Evolutionary conservation across 495 filamentous ascomycete species (phyloP).

Genomic region (Penicillium mononematosum): DNA sequence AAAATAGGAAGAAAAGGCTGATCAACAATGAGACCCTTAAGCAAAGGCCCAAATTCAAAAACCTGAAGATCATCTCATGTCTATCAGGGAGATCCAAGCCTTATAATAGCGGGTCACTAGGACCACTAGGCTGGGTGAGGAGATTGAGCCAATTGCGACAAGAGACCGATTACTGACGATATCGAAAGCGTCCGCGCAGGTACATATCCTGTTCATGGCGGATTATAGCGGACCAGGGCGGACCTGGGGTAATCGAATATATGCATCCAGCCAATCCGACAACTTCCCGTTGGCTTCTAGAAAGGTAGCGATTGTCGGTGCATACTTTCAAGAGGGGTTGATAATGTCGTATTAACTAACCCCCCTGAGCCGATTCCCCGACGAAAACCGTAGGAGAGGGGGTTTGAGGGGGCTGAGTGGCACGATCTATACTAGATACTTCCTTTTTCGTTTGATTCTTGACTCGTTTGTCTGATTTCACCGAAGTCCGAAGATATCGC

Average conservation of each 20-base stretch:
- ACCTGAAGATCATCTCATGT: slow-evolving; percentile 24
- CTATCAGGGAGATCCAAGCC: slow-evolving; percentile 27
- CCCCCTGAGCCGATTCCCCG: slow-evolving; percentile 14
- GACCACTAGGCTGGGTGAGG: slow-evolving; percentile 2
- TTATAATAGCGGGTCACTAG: slow-evolving; percentile 28
- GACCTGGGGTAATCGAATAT: slow-evolving; percentile 34
- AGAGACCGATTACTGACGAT: slow-evolving; percentile 30
- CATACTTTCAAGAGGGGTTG: slow-evolving; percentile 24
- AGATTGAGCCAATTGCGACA: slow-evolving; percentile 32
- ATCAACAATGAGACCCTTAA: slow-evolving; percentile 23
- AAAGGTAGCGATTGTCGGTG: slow-evolving; percentile 24
- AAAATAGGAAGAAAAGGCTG: slow-evolving; percentile 7
- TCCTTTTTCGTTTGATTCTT: neutral
- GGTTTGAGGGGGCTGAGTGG: slow-evolving; percentile 13
- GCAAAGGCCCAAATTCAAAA: slow-evolving; percentile 13
- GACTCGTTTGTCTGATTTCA: neutral
- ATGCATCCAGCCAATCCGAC: slow-evolving; percentile 28
- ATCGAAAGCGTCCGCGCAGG: slow-evolving; percentile 32
- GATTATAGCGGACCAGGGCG: slow-evolving; percentile 3
- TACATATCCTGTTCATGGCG: slow-evolving; percentile 28
- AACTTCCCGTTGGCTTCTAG: slow-evolving; percentile 26
- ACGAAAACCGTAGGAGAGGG: slow-evolving; percentile 25
- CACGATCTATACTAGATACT: neutral
- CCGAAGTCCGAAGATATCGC: neutral
- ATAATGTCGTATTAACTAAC: slow-evolving; percentile 21